These are phyloP conservation scores for Aureobasidium uvarum DNA, from an alignment of 2,329 filamentous ascomycete species.

Conservation along the genomic window DNA sequence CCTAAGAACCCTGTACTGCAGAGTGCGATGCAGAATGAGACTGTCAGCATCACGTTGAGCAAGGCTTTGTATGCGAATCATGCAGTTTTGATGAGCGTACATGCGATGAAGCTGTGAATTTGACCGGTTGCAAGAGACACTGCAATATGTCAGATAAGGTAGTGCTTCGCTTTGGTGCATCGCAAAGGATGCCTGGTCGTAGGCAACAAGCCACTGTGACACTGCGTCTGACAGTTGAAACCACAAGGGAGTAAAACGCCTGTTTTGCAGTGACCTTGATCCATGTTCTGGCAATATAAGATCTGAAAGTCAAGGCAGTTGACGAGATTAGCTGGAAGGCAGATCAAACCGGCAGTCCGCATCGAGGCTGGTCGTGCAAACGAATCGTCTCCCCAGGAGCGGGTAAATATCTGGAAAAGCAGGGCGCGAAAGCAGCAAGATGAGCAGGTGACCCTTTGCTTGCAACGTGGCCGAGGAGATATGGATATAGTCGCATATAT, in stretches of 20 bases:
- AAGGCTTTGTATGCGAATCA: background rate
- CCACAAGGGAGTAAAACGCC: background rate
- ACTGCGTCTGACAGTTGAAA: background rate
- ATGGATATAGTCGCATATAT: background rate
- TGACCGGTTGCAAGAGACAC: background rate
- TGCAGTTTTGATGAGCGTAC: background rate
- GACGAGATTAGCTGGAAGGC: background rate
- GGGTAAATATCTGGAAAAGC: background rate
- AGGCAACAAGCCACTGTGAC: background rate
- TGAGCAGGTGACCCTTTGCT: conserved; percentile 14
- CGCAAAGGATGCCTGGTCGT: background rate
- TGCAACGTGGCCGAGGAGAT: conserved; percentile 17
- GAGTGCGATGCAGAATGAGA: too few relatives aligned
- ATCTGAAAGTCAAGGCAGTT: background rate
- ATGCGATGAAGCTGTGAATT: background rate
- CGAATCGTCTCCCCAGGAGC: background rate
- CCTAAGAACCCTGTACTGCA: too few relatives aligned
- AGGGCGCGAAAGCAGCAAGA: background rate
- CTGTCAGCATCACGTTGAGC: background rate
- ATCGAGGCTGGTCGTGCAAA: conserved; percentile 2
- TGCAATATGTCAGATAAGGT: background rate
- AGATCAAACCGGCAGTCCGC: conserved; percentile 18
- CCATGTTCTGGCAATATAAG: background rate
- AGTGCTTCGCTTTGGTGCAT: too few relatives aligned
- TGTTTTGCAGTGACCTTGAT: background rate